phyloP scores from a whole-genome alignment of 257 asterid species.

The Rhazya stricta region DNA sequence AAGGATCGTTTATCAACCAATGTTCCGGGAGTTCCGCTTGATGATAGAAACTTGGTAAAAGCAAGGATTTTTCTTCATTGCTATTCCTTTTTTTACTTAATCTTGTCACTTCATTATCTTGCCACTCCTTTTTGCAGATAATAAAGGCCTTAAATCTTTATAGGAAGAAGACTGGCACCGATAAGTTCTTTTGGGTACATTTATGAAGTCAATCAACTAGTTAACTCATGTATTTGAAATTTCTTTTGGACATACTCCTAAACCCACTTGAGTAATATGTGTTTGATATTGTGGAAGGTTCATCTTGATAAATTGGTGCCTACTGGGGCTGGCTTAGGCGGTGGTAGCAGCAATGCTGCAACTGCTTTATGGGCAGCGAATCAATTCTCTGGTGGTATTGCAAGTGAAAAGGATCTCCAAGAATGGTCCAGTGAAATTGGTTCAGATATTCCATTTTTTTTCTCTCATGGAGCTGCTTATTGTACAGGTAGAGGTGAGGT shows the following conservation, averaged over 20 bases:
- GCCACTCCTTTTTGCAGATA: constrained; percentile 56
- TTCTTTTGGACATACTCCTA: constrained; percentile 4
- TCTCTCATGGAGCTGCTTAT: constrained; percentile 95
- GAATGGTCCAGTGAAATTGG: constrained; percentile 97
- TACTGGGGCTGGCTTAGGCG: constrained; percentile 98
- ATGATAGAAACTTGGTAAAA: constrained; percentile 69
- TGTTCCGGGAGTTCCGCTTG: constrained; percentile 80
- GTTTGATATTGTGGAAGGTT: constrained; percentile 36
- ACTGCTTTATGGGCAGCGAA: constrained; percentile 99
- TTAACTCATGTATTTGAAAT: background rate
- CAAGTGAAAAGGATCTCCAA: constrained; percentile 84
- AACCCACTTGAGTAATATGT: constrained; percentile 8
- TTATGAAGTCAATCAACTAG: background rate
- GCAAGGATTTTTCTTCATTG: constrained; percentile 12
- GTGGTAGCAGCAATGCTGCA: constrained; percentile 99
- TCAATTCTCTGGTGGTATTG: constrained; percentile 79
- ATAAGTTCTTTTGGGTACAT: constrained; percentile 78
- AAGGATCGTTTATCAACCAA: constrained; percentile 73
- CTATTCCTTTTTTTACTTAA: background rate
- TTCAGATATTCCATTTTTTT: constrained; percentile 91
- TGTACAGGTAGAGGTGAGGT: constrained; percentile 97
- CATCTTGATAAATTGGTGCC: constrained; percentile 97
- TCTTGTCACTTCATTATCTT: constrained; percentile 2
- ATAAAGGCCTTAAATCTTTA: constrained; percentile 94
- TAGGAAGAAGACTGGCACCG: constrained; percentile 75